Percentiles rank a stretch among this genome's conserved stretches.
phyloP scores from a whole-genome alignment of 2,329 filamentous ascomycete species.

The Trichocomaceae sp. region DNA sequence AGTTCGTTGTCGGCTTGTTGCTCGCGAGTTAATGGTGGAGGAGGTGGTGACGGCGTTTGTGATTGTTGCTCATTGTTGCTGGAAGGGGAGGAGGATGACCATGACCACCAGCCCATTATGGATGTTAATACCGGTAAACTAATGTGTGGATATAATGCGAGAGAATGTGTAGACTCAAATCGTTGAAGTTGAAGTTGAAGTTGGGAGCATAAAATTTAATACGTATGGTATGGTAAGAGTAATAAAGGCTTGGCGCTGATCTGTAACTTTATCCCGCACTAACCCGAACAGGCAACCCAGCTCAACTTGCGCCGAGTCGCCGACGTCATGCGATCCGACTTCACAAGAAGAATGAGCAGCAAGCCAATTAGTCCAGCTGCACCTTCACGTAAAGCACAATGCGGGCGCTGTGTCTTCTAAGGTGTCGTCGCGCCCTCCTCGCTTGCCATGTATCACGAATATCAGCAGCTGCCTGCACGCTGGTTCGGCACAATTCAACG shows the following conservation, averaged over 20 bases:
- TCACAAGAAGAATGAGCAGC: not conserved
- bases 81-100: conserved; percentile 27
- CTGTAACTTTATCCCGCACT: not conserved
- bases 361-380: not conserved
- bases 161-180: no score
- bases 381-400: not conserved
- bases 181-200: no score
- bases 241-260: not conserved
- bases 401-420: not conserved
- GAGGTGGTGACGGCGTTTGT: conserved; percentile 13
- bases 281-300: not conserved
- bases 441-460: not conserved
- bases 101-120: conserved; percentile 45
- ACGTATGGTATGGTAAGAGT: no score
- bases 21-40: conserved; percentile 33
- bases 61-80: conserved; percentile 11
- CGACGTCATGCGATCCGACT: not conserved
- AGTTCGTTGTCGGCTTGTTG: conserved; percentile 51
- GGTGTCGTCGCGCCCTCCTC: not conserved
- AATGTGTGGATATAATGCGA: no score
- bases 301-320: not conserved
- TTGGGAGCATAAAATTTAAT: no score
- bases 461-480: not conserved
- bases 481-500: conserved; percentile 2
- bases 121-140: not conserved